A percentile compares a stretch with the other conserved stretches of the same genome.
Evolutionary conservation across 2,329 filamentous ascomycete species (phyloP).

Genomic region (Fusarium lateritium): DNA sequence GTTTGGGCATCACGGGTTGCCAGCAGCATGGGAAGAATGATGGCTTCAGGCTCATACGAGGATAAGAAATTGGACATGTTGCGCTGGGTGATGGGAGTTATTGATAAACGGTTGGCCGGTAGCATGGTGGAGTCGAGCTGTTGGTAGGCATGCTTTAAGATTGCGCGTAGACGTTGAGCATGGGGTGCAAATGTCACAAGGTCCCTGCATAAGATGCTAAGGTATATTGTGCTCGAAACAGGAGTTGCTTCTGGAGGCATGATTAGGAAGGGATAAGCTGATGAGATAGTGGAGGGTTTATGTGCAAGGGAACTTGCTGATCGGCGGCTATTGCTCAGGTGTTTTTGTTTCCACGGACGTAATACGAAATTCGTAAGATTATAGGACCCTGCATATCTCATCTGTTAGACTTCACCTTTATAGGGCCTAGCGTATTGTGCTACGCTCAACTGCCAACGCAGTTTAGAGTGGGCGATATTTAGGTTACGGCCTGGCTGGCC

Average conservation of each 20-base stretch:
- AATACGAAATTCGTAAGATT: not conserved
- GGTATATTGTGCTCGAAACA: too few species aligned
- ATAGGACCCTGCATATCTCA: conserved; percentile 3
- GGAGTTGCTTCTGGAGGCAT: conserved; percentile 4
- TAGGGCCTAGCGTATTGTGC: conserved; percentile 17
- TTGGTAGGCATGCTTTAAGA: conserved; percentile 37
- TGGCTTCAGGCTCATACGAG: not conserved
- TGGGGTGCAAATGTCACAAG: conserved; percentile 33
- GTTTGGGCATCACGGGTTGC: conserved; percentile 10
- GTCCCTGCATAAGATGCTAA: conserved; percentile 14
- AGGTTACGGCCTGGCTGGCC: conserved; percentile 13
- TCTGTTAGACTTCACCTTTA: not conserved
- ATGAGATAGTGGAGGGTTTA: not conserved
- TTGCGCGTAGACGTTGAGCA: conserved; percentile 29
- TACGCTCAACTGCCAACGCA: not conserved
- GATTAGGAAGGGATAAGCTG: not conserved
- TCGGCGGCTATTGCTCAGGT: not conserved
- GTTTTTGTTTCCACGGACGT: not conserved
- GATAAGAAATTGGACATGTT: conserved; percentile 11
- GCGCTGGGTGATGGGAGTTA: conserved; percentile 11
- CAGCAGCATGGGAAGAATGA: conserved; percentile 10
- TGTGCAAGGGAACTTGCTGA: conserved; percentile 2
- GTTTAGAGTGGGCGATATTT: conserved; percentile 9
- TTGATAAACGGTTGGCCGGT: conserved; percentile 12
- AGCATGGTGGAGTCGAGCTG: conserved; percentile 5